These are phyloP conservation scores for Senna tora DNA, from an alignment of 306 rosid genomes.

Conservation along the genomic window DNA sequence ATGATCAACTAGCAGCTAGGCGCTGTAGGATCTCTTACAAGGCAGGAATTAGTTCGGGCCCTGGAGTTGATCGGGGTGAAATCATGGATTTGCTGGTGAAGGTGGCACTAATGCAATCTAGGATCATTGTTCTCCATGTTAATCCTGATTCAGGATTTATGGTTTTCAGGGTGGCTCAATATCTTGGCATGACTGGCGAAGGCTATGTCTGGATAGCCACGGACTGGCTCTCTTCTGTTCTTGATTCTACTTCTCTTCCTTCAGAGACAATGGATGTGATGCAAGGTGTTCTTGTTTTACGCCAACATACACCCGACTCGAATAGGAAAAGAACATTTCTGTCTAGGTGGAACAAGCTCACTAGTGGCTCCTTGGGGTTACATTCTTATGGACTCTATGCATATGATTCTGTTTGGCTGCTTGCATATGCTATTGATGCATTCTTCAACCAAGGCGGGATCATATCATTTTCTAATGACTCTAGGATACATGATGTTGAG, in stretches of 20 bases:
- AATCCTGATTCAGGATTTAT: conserved; percentile 70
- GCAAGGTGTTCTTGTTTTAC: conserved; percentile 84
- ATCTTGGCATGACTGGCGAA: conserved; percentile 80
- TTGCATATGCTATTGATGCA: conserved; percentile 77
- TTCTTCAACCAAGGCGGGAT: conserved; percentile 73
- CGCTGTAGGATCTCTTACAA: conserved; percentile 80
- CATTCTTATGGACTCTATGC: conserved; percentile 87
- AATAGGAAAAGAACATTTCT: conserved; percentile 64
- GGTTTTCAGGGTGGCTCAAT: conserved; percentile 68
- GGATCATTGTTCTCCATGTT: conserved; percentile 82
- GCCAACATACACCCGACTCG: conserved; percentile 81
- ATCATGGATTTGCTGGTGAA: conserved; percentile 71
- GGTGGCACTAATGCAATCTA: conserved; percentile 78
- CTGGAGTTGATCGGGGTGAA: conserved; percentile 42
- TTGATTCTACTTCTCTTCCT: conserved; percentile 67
- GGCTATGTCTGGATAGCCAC: conserved; percentile 96
- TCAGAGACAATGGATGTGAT: conserved; percentile 51
- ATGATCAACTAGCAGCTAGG: conserved; percentile 62
- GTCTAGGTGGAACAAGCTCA: conserved; percentile 79
- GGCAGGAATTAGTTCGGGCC: conserved; percentile 60
- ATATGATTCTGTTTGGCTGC: conserved; percentile 85
- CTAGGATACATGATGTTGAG: conserved; percentile 46
- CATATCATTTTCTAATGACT: conserved; percentile 69
- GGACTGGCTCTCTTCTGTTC: conserved; percentile 81
- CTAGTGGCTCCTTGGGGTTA: conserved; percentile 72